These are phyloP conservation scores for Candida railenensis DNA, from an alignment of 805 yeast genomes.

Conservation along the genomic window DNA sequence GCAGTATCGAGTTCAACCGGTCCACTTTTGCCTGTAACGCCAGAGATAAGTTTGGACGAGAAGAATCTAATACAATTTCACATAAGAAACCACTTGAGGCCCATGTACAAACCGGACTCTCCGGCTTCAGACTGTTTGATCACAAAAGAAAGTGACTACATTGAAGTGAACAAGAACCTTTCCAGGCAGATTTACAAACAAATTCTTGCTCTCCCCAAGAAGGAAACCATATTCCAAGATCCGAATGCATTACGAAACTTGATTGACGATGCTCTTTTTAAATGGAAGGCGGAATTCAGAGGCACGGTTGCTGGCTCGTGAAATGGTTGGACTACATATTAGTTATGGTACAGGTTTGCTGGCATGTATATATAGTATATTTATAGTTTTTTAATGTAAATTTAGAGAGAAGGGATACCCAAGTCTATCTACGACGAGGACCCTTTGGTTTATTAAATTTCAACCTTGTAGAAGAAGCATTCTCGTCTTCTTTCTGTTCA, in stretches of 20 bases:
- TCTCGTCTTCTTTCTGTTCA: conserved; percentile 14
- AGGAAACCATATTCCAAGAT: conserved; percentile 17
- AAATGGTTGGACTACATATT: no score
- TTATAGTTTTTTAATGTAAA: background rate
- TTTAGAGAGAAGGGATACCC: no score
- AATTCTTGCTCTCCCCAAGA: conserved; percentile 14
- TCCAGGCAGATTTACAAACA: conserved; percentile 57
- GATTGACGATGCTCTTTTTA: conserved; percentile 20
- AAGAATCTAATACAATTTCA: conserved; percentile 56
- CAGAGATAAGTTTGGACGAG: conserved; percentile 37
- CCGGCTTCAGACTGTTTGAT: conserved; percentile 28
- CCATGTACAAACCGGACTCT: conserved; percentile 37
- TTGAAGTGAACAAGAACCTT: conserved; percentile 58
- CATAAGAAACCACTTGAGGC: conserved; percentile 53
- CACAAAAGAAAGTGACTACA: conserved; percentile 43
- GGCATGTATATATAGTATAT: background rate
- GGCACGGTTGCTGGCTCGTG: no score
- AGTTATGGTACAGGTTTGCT: no score
- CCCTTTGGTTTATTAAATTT: conserved; percentile 64
- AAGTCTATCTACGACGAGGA: conserved; percentile 55
- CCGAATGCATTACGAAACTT: conserved; percentile 17
- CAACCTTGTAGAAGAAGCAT: conserved; percentile 15
- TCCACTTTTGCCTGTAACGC: conserved; percentile 2
- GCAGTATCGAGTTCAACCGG: conserved; percentile 1
- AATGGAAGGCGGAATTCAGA: background rate